Percentiles rank a stretch among this genome's conserved stretches.
phyloP scores from a whole-genome alignment of 2,329 filamentous ascomycete species.

The Akanthomyces lecanii region DNA sequence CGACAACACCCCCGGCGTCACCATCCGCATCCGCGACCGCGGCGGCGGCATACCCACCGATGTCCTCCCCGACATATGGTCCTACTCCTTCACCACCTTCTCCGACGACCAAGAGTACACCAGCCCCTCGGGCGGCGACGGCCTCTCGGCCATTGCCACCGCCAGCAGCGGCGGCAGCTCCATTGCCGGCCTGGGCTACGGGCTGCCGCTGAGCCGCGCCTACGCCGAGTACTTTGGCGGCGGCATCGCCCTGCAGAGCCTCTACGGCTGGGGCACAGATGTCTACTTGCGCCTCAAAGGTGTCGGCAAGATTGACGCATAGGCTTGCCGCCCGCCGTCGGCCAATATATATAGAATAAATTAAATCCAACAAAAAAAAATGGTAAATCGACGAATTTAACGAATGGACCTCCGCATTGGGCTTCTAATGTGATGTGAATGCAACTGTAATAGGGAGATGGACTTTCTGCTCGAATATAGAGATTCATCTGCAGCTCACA shows the following conservation, averaged over 20 bases:
- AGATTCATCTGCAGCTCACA: not conserved
- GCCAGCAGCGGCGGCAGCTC: constrained; percentile 71
- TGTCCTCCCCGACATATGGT: constrained; percentile 84
- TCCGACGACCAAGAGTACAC: constrained; percentile 52
- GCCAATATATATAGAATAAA: not conserved
- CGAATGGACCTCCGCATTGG: not conserved
- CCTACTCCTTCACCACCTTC: constrained; percentile 96
- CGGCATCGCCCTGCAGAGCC: constrained; percentile 88
- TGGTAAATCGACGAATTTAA: not conserved
- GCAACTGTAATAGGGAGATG: not conserved
- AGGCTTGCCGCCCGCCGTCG: not conserved
- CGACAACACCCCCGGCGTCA: constrained; percentile 75
- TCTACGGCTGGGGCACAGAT: constrained; percentile 86
- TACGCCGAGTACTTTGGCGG: constrained; percentile 99
- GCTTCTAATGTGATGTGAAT: not conserved
- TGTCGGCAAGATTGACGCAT: constrained; percentile 49
- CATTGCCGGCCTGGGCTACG: constrained; percentile 91
- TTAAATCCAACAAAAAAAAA: not conserved
- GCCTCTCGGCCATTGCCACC: constrained; percentile 69
- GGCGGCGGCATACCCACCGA: constrained; percentile 88
- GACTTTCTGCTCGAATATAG: not conserved
- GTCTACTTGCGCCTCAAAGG: constrained; percentile 64
- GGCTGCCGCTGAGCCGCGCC: constrained; percentile 80
- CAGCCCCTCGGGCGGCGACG: constrained; percentile 42
- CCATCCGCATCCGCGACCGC: constrained; percentile 91